Evolutionary conservation across 2,329 filamentous ascomycete genomes (phyloP).

Genomic region (Triangularia verruculosa): DNA sequence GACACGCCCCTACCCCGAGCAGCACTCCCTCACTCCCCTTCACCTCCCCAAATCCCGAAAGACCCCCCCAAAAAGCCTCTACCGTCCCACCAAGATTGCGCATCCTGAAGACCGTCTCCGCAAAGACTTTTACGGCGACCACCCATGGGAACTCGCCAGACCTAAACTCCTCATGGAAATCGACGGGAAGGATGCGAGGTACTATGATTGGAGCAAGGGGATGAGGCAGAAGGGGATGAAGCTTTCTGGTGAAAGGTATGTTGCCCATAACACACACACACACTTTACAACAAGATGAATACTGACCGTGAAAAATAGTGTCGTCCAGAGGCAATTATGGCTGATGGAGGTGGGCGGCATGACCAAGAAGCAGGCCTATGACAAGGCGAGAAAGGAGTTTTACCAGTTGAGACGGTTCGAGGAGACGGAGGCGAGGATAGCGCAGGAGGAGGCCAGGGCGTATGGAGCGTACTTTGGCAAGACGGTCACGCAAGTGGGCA

Average conservation of each 20-base stretch:
- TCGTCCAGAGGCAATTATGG: conserved; percentile 87
- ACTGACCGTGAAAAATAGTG: conserved; percentile 50
- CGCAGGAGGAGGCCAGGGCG: conserved; percentile 80
- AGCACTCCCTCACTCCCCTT: conserved; percentile 41
- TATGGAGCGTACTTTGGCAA: conserved; percentile 89
- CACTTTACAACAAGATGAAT: not conserved
- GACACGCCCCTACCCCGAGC: conserved; percentile 50
- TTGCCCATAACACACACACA: not conserved
- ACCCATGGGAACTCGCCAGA: conserved; percentile 94
- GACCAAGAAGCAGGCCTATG: conserved; percentile 71
- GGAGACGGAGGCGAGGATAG: conserved; percentile 78
- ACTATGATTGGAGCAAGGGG: conserved; percentile 73
- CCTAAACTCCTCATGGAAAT: conserved; percentile 81
- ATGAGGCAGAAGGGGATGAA: conserved; percentile 71
- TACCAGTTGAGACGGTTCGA: conserved; percentile 79
- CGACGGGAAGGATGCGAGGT: conserved; percentile 76
- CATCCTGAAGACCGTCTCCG: conserved; percentile 85
- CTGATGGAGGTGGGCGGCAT: conserved; percentile 67
- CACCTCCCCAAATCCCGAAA: conserved; percentile 48
- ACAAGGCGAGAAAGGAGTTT: conserved; percentile 83
- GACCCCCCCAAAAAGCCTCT: conserved; percentile 64
- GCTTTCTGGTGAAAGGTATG: conserved; percentile 80
- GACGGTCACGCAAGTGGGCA: conserved; percentile 68
- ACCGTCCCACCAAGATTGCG: conserved; percentile 71
- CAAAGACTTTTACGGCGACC: conserved; percentile 81